These are phyloP conservation scores for Gymnopus androsaceus DNA, from an alignment of 1,284 basidiomycete species.

Conservation along the genomic window DNA sequence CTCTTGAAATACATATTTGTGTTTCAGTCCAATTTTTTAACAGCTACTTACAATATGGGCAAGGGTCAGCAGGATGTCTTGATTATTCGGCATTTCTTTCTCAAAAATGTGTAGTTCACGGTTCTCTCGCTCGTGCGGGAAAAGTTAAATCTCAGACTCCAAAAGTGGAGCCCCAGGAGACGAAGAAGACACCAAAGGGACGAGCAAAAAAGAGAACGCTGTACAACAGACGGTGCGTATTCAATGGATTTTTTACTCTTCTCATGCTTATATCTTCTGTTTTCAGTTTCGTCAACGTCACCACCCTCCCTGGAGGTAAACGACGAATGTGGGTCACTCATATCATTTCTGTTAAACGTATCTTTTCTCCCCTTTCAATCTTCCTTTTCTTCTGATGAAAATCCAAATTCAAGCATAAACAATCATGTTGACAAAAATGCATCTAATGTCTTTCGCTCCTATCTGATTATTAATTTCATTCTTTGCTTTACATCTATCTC, in stretches of 20 bases:
- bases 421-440: conserved; percentile 74
- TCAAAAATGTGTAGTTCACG: conserved; percentile 84
- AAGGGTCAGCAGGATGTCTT: conserved; percentile 57
- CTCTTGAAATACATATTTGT: no score
- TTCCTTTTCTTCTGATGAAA: conserved; percentile 58
- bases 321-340: conserved; percentile 85
- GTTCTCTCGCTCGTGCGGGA: conserved; percentile 99
- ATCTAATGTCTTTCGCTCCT: conserved; percentile 93
- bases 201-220: conserved; percentile 95
- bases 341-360: no score
- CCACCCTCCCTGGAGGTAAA: conserved; percentile 89
- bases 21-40: no score
- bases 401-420: conserved; percentile 84
- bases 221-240: conserved; percentile 87
- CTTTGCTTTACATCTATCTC: conserved; percentile 9
- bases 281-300: conserved; percentile 93
- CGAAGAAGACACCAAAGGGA: conserved; percentile 95
- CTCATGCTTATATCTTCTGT: conserved; percentile 13
- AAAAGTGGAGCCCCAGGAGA: conserved; percentile 97
- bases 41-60: no score
- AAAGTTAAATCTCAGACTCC: conserved; percentile 99
- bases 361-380: conserved; percentile 7
- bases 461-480: conserved; percentile 60
- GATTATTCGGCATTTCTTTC: background rate
- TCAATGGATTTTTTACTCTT: background rate